Conservation (phyloP, 192 early-diverging fungal genomes). For the Gigaspora rosea region DNA sequence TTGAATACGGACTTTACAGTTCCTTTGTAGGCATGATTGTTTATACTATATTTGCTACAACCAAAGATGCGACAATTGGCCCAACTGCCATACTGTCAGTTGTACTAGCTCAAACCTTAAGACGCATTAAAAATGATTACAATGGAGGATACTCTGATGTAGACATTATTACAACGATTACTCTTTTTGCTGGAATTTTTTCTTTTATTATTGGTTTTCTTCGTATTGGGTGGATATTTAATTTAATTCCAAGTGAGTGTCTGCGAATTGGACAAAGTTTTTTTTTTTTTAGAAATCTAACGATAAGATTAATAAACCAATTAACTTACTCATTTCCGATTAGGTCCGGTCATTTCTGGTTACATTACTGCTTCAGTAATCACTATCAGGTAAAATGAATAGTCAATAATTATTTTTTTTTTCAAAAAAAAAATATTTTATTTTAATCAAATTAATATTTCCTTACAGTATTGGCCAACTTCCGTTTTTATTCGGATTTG, state of each 20-base stretch:
- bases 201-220: slow-evolving; percentile 73
- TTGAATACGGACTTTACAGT: slow-evolving; percentile 74
- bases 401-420: not conserved
- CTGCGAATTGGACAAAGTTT: slow-evolving; percentile 64
- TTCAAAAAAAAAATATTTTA: not conserved
- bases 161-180: slow-evolving; percentile 58
- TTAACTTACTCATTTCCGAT: not conserved
- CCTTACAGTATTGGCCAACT: not conserved
- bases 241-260: slow-evolving; percentile 87
- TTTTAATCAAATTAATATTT: not conserved
- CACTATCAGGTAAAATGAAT: not conserved
- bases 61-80: slow-evolving; percentile 75
- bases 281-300: not conserved
- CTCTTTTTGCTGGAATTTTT: slow-evolving; percentile 77
- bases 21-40: slow-evolving; percentile 61
- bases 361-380: not conserved
- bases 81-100: slow-evolving; percentile 45
- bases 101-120: slow-evolving; percentile 6
- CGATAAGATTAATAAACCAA: not conserved
- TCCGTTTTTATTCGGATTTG: not conserved
- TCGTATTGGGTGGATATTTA: slow-evolving; percentile 82
- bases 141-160: not conserved
- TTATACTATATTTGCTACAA: slow-evolving; percentile 74
- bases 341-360: not conserved
- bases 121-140: not conserved